phyloP scores from a whole-genome alignment of 1,284 basidiomycete genomes.

The Fistulinella staudtii region DNA sequence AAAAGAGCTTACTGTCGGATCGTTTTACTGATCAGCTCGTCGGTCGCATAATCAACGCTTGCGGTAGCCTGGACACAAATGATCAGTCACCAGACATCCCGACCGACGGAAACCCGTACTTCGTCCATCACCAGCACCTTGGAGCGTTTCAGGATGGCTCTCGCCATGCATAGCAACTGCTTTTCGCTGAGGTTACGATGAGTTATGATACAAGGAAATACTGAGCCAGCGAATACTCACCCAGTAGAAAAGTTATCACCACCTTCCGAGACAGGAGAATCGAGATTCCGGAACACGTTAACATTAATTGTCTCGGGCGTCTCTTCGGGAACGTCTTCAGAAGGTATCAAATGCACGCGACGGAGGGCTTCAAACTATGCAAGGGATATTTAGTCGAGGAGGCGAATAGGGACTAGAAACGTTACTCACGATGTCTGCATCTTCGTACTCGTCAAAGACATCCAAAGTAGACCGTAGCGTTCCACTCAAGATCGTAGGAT shows the following conservation, averaged over 20 bases:
- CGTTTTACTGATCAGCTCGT: constrained; percentile 56
- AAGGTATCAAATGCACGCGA: constrained; percentile 81
- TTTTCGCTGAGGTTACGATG: constrained; percentile 40
- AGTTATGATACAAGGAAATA: neutral
- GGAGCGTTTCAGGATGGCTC: constrained; percentile 57
- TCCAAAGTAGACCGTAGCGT: constrained; percentile 86
- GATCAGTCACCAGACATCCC: neutral
- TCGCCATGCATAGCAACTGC: constrained; percentile 63
- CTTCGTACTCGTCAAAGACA: constrained; percentile 86
- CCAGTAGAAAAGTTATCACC: constrained; percentile 95
- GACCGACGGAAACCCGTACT: constrained; percentile 17
- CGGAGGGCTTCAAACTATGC: constrained; percentile 79
- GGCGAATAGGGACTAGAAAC: neutral
- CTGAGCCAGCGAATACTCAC: constrained; percentile 35
- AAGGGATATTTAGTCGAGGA: constrained; percentile 6
- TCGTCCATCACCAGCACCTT: constrained; percentile 62
- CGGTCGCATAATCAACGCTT: constrained; percentile 62
- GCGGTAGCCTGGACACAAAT: constrained; percentile 22
- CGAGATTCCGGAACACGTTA: constrained; percentile 85
- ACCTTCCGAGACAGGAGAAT: constrained; percentile 80
- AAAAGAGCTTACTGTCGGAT: constrained; percentile 47
- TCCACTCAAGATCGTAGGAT: constrained; percentile 87
- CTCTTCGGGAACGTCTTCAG: constrained; percentile 46
- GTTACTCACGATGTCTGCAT: constrained; percentile 73
- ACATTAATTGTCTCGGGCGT: constrained; percentile 54